phyloP scores from a whole-genome alignment of 1,284 basidiomycete species.

The Rhizopogon hawkerae region DNA sequence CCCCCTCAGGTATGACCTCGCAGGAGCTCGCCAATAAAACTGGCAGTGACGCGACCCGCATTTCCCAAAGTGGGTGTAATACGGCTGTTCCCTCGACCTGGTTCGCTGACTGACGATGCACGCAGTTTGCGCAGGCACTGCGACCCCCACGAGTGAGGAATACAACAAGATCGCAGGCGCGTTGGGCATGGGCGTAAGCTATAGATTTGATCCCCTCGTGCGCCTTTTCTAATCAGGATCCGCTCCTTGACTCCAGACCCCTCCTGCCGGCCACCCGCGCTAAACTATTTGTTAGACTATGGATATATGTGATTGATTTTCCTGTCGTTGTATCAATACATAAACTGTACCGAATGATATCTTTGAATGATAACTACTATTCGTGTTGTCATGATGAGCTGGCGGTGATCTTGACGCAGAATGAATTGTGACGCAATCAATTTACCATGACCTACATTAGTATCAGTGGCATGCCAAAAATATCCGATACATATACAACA shows the following conservation, averaged over 20 bases:
- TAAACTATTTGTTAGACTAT: background rate
- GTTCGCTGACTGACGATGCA: background rate
- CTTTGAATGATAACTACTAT: background rate
- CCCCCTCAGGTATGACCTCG: slow-evolving; percentile 37
- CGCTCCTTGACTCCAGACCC: slow-evolving; percentile 26
- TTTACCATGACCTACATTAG: too few species aligned
- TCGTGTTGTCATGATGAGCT: background rate
- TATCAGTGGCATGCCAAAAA: background rate
- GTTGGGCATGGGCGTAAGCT: slow-evolving; percentile 22
- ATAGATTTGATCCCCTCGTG: too few species aligned
- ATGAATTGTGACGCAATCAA: too few species aligned
- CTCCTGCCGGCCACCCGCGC: background rate
- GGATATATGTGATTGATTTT: background rate
- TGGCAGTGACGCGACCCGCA: slow-evolving; percentile 35
- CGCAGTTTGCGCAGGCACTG: slow-evolving; percentile 45
- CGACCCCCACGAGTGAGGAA: slow-evolving; percentile 40
- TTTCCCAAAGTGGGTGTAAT: slow-evolving; percentile 41
- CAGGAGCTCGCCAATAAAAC: slow-evolving; percentile 39
- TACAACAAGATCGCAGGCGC: slow-evolving; percentile 42
- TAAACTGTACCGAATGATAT: background rate
- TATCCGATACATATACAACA: background rate
- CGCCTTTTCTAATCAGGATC: background rate
- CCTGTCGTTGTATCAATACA: background rate
- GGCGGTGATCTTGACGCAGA: background rate
- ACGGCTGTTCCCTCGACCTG: background rate